Percentiles rank a stretch among this genome's conserved stretches.
These are phyloP conservation scores for Botrytis tulipae DNA, from an alignment of 2,329 filamentous ascomycete species.

Conservation along the genomic window DNA sequence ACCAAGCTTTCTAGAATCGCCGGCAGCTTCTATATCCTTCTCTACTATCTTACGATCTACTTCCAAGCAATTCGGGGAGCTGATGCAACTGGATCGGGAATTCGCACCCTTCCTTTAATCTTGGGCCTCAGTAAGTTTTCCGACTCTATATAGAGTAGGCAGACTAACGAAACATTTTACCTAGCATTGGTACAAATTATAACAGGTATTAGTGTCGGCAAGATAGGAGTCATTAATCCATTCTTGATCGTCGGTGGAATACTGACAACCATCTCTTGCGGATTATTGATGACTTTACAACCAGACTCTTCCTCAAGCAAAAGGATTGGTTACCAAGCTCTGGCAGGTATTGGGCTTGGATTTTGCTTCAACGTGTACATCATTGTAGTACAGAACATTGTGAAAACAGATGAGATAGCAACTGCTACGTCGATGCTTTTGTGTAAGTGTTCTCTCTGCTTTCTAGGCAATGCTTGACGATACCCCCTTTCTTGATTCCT, in stretches of 20 bases:
- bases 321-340: not conserved
- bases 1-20: slow-evolving; percentile 28
- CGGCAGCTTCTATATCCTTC: slow-evolving; percentile 42
- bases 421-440: not conserved
- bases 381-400: not conserved
- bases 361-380: not conserved
- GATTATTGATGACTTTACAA: not conserved
- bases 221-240: not conserved
- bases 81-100: slow-evolving; percentile 27
- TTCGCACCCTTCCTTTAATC: slow-evolving; percentile 41
- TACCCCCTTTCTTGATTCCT: not conserved
- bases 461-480: no score
- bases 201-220: not conserved
- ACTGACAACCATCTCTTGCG: not conserved
- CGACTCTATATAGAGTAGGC: not conserved
- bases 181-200: not conserved
- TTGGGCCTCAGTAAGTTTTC: not conserved
- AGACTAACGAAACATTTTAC: not conserved
- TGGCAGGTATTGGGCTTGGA: not conserved
- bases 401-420: not conserved
- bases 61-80: slow-evolving; percentile 45
- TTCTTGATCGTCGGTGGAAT: not conserved
- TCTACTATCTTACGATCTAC: slow-evolving; percentile 41
- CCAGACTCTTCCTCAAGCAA: not conserved
- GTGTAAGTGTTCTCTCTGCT: not conserved